phyloP scores from a whole-genome alignment of 441 rosid genomes.

The Populus hybrid region DNA sequence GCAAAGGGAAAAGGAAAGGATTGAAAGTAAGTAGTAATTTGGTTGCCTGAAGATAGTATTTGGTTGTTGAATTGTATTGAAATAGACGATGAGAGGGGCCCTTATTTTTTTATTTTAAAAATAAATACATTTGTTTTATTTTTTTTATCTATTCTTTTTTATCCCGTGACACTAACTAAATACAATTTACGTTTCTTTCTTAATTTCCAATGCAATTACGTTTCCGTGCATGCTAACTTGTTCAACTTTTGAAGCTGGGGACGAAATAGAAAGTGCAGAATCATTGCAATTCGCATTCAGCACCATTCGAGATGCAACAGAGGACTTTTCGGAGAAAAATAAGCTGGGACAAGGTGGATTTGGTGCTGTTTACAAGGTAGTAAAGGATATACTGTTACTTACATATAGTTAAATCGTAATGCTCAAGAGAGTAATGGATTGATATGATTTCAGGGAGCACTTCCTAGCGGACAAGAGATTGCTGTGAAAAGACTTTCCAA shows the following conservation, averaged over 20 bases:
- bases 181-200: background rate
- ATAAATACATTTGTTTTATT: too few species aligned
- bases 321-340: slow-evolving; percentile 25
- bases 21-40: background rate
- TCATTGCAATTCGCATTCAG: slow-evolving; percentile 28
- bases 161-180: too few species aligned
- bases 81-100: too few species aligned
- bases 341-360: slow-evolving; percentile 57
- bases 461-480: too few species aligned
- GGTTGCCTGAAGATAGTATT: too few species aligned
- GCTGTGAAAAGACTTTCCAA: too few species aligned
- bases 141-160: too few species aligned
- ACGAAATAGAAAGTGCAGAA: slow-evolving; percentile 4
- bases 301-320: slow-evolving; percentile 34
- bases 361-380: slow-evolving; percentile 15
- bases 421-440: background rate
- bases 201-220: background rate
- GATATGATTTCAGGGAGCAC: too few species aligned
- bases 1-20: background rate
- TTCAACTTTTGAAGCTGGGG: background rate
- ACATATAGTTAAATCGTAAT: too few species aligned
- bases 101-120: too few species aligned
- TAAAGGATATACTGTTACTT: too few species aligned
- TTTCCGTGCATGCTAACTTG: background rate
- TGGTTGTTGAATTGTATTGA: too few species aligned